These are phyloP conservation scores for Biscutella laevigata DNA, from an alignment of 441 rosid species.

Conservation along the genomic window DNA sequence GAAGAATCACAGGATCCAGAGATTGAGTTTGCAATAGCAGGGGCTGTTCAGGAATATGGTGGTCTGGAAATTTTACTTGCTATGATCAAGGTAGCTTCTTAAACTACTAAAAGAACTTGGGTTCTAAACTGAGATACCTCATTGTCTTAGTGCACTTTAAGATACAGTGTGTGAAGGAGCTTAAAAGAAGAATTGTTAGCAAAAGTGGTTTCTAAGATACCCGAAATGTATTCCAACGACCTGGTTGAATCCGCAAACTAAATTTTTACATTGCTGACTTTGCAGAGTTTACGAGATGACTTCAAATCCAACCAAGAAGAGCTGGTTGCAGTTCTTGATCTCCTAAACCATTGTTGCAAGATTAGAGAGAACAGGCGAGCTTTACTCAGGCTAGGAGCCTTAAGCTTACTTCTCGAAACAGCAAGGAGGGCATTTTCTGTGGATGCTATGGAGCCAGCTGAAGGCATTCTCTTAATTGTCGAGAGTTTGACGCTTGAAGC, in stretches of 20 bases:
- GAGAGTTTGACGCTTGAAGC: slow-evolving; percentile 98
- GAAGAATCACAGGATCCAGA: slow-evolving; percentile 99
- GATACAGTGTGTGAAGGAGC: slow-evolving; percentile 10
- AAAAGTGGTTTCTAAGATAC: slow-evolving; percentile 5
- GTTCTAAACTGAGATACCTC: neutral
- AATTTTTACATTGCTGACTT: slow-evolving; percentile 18
- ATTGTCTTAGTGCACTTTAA: slow-evolving; percentile 1
- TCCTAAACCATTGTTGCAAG: slow-evolving; percentile 98
- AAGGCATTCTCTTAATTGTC: slow-evolving; percentile 97
- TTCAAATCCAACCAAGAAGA: slow-evolving; percentile 96
- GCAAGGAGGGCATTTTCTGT: slow-evolving; percentile 97
- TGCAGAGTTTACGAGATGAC: slow-evolving; percentile 84
- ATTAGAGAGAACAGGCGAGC: slow-evolving; percentile 91
- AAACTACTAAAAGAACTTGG: neutral
- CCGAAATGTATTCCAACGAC: neutral
- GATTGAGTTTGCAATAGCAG: slow-evolving; percentile 96
- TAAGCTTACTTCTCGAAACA: slow-evolving; percentile 97
- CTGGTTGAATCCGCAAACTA: slow-evolving; percentile 14
- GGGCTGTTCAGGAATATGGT: slow-evolving; percentile 92
- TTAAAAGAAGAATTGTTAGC: neutral
- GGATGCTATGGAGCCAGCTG: slow-evolving; percentile 99
- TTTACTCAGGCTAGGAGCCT: slow-evolving; percentile 79
- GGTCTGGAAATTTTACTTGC: slow-evolving; percentile 88
- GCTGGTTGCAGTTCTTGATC: slow-evolving; percentile 92
- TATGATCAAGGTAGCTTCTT: slow-evolving; percentile 80